Evolutionary conservation across 208 protist genomes (phyloP), one percentile per base, ranked within the genome.

Genomic region (Trypanosoma cruzi): DNA sequence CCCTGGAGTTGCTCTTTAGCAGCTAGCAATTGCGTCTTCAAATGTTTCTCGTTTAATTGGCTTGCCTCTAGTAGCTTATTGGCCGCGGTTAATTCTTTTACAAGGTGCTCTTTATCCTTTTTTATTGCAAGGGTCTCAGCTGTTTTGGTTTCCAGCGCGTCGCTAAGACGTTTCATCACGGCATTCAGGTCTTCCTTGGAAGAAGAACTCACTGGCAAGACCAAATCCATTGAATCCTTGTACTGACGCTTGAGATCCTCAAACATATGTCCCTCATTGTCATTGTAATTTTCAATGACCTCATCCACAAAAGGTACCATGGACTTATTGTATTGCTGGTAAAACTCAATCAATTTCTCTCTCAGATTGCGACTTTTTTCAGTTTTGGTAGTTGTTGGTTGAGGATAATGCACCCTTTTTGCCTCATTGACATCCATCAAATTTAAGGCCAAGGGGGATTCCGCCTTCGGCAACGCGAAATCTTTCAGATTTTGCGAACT

Each of bases 221-320:
- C 31, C 6, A 52, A 28, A 8, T 59, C 32, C 22, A 59, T 42
- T 50, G 31, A 22, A 1, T 40, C 16, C 28, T 36, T 50, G 34
- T 71, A 71, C 26, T 56, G 53, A 46, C 14, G 16, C 26, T 59
- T 0, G 55, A 73, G 40, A 37, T 62, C 59, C 28, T 14, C 44
- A 52, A 73, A 73, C 24, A 61, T 65, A 26, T 59, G n/a, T 53
- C 54, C 28, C 44, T 64, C 55, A 55, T 68, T 62, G 28, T 42
- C 59, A 68, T 57, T 65, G 53, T 71, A 63, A 59, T 61, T 71
- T 18, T 65, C 36, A 55, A 64, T 64, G 24, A 64, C 16, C 40
- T 63, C 66, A 34, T 71, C 58, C 26, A 64, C 66, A 71, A 71
- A 64, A 6, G 57, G 46, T 40, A 64, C 54, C 59, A 65, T 71